phyloP scores from a whole-genome alignment of 352 stramenopile genomes.

The Globisporangium iwayamae region DNA sequence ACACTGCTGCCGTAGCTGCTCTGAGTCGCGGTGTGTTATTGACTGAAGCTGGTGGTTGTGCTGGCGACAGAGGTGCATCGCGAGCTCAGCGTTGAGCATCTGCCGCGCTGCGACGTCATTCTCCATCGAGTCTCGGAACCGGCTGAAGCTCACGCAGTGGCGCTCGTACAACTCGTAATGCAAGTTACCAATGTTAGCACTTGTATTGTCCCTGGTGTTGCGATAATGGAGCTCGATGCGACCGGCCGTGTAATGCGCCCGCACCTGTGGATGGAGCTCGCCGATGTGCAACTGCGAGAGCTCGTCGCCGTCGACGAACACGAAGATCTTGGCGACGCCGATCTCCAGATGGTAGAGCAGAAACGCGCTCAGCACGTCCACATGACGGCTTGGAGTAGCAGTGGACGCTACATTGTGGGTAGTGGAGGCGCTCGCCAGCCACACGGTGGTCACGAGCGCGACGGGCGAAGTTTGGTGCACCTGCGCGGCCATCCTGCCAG shows the following conservation, averaged over 20 bases:
- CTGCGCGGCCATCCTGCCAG: not conserved
- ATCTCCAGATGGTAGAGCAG: constrained; percentile 35
- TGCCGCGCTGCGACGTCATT: constrained; percentile 28
- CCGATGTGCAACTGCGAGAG: constrained; percentile 15
- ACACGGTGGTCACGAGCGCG: constrained; percentile 39
- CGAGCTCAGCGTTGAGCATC: constrained; percentile 32
- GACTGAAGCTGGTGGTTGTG: constrained; percentile 4
- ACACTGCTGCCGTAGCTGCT: not conserved
- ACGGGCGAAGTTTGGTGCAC: constrained; percentile 15
- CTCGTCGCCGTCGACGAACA: constrained; percentile 32
- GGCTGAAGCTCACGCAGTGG: constrained; percentile 7
- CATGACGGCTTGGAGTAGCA: constrained; percentile 9
- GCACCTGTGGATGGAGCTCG: constrained; percentile 16
- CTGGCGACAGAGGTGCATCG: constrained; percentile 22
- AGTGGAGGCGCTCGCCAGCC: constrained; percentile 16
- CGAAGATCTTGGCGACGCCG: constrained; percentile 29
- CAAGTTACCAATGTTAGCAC: not conserved
- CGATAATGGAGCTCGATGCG: constrained; percentile 27
- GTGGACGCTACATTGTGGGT: not conserved
- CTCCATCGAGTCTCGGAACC: not conserved
- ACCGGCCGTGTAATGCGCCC: constrained; percentile 8
- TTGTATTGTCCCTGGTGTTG: not conserved
- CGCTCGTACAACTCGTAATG: not conserved
- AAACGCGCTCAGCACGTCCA: constrained; percentile 31
- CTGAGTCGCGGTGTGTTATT: not conserved